These are phyloP conservation scores for Cladosporium sp. DNA, from an alignment of 2,329 filamentous ascomycete genomes.

Conservation along the genomic window DNA sequence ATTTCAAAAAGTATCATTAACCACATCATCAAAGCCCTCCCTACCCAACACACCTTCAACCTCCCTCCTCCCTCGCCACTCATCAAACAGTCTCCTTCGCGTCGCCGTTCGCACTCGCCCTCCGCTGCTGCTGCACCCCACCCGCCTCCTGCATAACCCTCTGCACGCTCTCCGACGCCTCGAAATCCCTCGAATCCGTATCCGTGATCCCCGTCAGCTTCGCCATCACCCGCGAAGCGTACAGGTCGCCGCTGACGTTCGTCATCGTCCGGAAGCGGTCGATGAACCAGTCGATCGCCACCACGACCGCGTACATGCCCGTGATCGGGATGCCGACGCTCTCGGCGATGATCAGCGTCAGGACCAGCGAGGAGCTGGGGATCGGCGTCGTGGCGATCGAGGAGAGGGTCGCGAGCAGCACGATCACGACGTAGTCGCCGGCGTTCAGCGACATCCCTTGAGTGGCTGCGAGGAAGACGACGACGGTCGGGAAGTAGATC, in stretches of 20 bases:
- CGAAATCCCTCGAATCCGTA: constrained; percentile 6
- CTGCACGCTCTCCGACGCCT: neutral
- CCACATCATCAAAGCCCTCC: too few relatives aligned
- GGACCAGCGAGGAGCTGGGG: constrained; percentile 46
- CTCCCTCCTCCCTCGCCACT: too few relatives aligned
- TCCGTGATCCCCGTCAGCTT: constrained; percentile 36
- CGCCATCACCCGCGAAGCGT: constrained; percentile 36
- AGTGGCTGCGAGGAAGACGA: constrained; percentile 48
- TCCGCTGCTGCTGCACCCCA: neutral
- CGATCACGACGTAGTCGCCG: constrained; percentile 45
- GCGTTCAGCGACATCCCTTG: constrained; percentile 41
- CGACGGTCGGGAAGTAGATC: constrained; percentile 50
- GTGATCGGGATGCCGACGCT: constrained; percentile 42
- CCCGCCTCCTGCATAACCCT: constrained; percentile 3
- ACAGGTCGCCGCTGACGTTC: constrained; percentile 49
- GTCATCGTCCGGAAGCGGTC: constrained; percentile 49
- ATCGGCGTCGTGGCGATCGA: constrained; percentile 52
- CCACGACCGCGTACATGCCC: constrained; percentile 48
- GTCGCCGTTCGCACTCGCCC: neutral
- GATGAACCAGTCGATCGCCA: constrained; percentile 52
- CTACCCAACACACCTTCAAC: too few relatives aligned
- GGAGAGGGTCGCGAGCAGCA: constrained; percentile 44
- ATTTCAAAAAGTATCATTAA: too few relatives aligned
- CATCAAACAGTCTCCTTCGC: neutral
- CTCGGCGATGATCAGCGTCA: constrained; percentile 48